Base-by-base conservation (phyloP, 2,329 filamentous ascomycete species). In the Calonectria hongkongensis region DNA sequence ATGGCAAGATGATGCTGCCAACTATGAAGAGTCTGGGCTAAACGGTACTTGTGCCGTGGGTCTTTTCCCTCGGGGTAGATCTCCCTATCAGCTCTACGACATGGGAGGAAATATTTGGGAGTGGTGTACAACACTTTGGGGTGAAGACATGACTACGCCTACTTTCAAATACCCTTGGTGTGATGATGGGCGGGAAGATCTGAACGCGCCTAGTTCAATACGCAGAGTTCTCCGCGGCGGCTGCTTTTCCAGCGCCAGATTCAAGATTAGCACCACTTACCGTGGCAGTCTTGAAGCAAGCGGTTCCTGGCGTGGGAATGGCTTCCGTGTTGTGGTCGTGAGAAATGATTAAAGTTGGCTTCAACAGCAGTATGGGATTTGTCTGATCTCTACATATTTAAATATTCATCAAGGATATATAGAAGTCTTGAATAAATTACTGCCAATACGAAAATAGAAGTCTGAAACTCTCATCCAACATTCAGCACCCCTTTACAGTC, bases 21-120 rank as follows among this genome's bases (percentile, higher is more conserved):
- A 48, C 21, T 65, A 50, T 16, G 62, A 65, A 21, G 62, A 65
- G 62, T 47, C 45, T 9, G 62, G 41, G 9, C 27, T 65, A n/a
- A 65, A 65, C 45, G 10, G 18, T 5, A 65, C 62, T 10, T 65
- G 43, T 15, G 16, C 62, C 15, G 45, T 65, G 2, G 45, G 62
- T 4, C 43, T 65, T 15, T 65, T 65, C 13, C 45, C 62, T 13
- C 30, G n/a, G 45, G 62, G 62, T 13, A 25, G 15, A 25, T 48
- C 62, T 2, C 30, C 62, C 4, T 39, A 65, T 8, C 16, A 47
- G n/a, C 15, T 45, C 45, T 25, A 65, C 15, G 62, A 65, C 13
- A 65, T 65, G 62, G 45, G 27, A 47, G 62, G 62, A 33, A 48
- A 65, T 47, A 47, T 65, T 10, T 65, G 62, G 62, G 62, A 65